Evolutionary conservation across 805 yeast genomes (phyloP), one percentile per base, ranked within the genome.

Genomic region (Starmerella tilneyi): DNA sequence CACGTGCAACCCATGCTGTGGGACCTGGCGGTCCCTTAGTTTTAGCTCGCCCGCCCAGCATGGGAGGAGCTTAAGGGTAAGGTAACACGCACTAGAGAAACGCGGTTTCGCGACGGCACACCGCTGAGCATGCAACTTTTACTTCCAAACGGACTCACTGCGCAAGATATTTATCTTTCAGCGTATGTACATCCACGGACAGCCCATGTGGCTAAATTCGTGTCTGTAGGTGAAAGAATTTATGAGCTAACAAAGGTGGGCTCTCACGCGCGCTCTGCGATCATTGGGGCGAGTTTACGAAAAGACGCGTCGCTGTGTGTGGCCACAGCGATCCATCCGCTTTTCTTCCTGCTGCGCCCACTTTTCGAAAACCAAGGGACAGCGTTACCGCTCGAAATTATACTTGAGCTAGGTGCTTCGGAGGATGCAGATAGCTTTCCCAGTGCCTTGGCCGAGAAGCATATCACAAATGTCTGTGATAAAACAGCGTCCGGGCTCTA

Each of bases 301-400:
- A 9, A 26, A 33, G 59, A 58, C 38, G 56, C 57, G 3, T 21
- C 47, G 5, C 16, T 61, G 11, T 41, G 50, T 6, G 57, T 55
- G 4, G 51, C 59, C 5, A 52, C 59, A 8, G 61, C 63, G 1
- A 38, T 60, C 13, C 53, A 60, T 39, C 58, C 61, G 2, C 27
- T 59, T 11, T 60, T 53, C 43, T 41, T 61, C 9, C 41, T 58
- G 1, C 40, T 62, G 16, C 53, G 52, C 2, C 48, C 53, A 4
- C 47, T 62, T 12, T 49, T 36, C 34, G 43, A 15, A 13, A 41
- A 51, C 37, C 33, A 50, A 12, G 13, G 22, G 12, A 47, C 50
- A 24, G 47, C 49, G 21, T 44, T 60, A 31, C 57, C 61, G 5
- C 38, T 52, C 24, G 63, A 59, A 19, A 45, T 56, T 20, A 34